Evolutionary conservation across 768 basidiomycete genomes (phyloP), one percentile per base, ranked within the genome.

Genomic region (Mrakia gelida): DNA sequence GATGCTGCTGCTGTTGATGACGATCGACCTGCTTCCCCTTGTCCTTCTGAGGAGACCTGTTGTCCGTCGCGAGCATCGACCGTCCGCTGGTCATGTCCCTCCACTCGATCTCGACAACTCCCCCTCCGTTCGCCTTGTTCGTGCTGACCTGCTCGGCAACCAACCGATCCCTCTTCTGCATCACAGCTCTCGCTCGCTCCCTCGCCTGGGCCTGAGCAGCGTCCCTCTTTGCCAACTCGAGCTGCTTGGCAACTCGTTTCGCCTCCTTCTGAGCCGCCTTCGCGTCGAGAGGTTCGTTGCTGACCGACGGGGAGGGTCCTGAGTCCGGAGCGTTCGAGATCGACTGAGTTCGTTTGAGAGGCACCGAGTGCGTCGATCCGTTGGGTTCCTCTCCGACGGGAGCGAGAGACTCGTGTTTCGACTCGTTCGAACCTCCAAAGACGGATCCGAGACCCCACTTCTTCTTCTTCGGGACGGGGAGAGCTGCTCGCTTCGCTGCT

Each of bases 111-210:
- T 52, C 73, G 78, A 75, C 52, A 65, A 45, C 71, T 82, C 72
- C 54, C 82, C 81, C 16, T 68, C 71, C 59, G 77, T 80, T 16
- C 71, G 73, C 28, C 81, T 81, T 52, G 80, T 79, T 49, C 73
- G 71, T n/a, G 45, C 59, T 43, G 73, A 73, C 63, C 80, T 78
- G 68, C 73, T 79, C 80, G 56, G 89, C 89, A 81, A 92, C 86
- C 84, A 93, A 87, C 80, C 91, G 89, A 79, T 89, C 90, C 80
- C 93, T 91, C 86, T 95, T 96, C 82, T 91, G 89, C 90, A 95
- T 92, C 84, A 96, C 94, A 63, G 93, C 93, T 75, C 94, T 89
- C 26, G 94, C 92, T 84, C 94, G 92, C 81, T 97, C 95, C 81
- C 90, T 89, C 79, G 92, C 90, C 82, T 86, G 90, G 81, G 89